Conservation (phyloP, 352 stramenopile species). For the Globisporangium echinulatum region DNA sequence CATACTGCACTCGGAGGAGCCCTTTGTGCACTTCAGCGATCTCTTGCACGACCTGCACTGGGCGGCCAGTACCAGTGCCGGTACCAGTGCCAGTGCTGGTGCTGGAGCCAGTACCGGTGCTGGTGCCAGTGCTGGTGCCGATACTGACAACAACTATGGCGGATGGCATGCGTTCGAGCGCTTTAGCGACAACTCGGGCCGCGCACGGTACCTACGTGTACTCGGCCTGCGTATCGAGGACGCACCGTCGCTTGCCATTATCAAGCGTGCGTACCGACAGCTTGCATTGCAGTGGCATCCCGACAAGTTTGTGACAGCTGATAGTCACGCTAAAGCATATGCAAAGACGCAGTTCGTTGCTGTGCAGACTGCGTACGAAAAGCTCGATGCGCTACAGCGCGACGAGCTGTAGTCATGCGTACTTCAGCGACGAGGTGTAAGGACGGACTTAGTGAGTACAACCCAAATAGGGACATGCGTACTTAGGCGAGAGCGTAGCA, state of each 20-base stretch:
- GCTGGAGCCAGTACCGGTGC: too few species aligned
- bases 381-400: slow-evolving; percentile 7
- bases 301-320: slow-evolving; percentile 19
- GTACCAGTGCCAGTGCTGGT: too few species aligned
- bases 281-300: slow-evolving; percentile 22
- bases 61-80: too few species aligned
- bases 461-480: too few species aligned
- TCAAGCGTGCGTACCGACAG: slow-evolving; percentile 17
- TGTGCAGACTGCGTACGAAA: slow-evolving; percentile 23
- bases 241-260: slow-evolving; percentile 3
- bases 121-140: too few species aligned
- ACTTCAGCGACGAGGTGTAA: too few species aligned
- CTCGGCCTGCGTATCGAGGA: slow-evolving; percentile 8
- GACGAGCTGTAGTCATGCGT: neutral
- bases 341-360: slow-evolving; percentile 16
- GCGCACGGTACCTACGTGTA: slow-evolving; percentile 12
- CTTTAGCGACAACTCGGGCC: slow-evolving; percentile 16
- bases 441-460: too few species aligned
- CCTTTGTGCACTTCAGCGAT: slow-evolving; percentile 3
- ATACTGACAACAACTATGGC: slow-evolving; percentile 1
- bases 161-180: slow-evolving; percentile 11
- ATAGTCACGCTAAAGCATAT: slow-evolving; percentile 9
- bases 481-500: too few species aligned
- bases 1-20: slow-evolving; percentile 2
- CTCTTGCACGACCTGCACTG: too few species aligned